Conservation (phyloP, 352 stramenopile genomes). For the Phytophthora crassamura region DNA sequence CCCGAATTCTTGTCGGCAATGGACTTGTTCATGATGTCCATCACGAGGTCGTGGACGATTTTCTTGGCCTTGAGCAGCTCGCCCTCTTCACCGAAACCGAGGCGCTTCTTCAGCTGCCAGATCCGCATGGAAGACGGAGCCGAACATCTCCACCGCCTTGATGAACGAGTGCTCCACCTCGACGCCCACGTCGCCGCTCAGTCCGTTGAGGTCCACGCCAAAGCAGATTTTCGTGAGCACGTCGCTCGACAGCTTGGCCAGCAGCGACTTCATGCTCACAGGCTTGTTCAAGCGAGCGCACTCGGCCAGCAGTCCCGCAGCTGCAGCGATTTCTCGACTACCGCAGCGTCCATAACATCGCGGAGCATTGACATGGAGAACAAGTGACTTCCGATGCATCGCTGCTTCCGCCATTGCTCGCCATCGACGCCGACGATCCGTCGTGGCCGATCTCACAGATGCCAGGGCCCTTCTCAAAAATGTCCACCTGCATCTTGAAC, state of each 20-base stretch:
- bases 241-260: constrained; percentile 33
- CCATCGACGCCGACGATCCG: constrained; percentile 60
- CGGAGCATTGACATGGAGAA: constrained; percentile 64
- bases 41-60: constrained; percentile 43
- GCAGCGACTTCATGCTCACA: constrained; percentile 40
- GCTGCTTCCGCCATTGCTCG: constrained; percentile 60
- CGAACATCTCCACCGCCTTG: constrained; percentile 33
- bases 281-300: constrained; percentile 7
- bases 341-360: constrained; percentile 50
- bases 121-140: constrained; percentile 35
- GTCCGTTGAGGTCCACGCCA: constrained; percentile 36
- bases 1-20: constrained; percentile 21
- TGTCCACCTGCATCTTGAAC: constrained; percentile 51
- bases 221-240: constrained; percentile 42
- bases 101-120: constrained; percentile 51
- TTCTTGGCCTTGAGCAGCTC: constrained; percentile 34
- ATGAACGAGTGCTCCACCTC: constrained; percentile 39
- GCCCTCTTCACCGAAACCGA: constrained; percentile 39
- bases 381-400: constrained; percentile 84
- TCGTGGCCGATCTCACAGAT: constrained; percentile 34
- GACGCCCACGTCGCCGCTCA: constrained; percentile 30
- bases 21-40: constrained; percentile 39
- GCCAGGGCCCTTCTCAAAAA: constrained; percentile 46
- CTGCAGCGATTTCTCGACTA: constrained; percentile 36
- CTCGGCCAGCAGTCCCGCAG: constrained; percentile 35